A percentile compares a stretch with the other conserved stretches of the same genome.
Conservation (phyloP, 2,329 filamentous ascomycete genomes). For the Aphanocladium album region DNA sequence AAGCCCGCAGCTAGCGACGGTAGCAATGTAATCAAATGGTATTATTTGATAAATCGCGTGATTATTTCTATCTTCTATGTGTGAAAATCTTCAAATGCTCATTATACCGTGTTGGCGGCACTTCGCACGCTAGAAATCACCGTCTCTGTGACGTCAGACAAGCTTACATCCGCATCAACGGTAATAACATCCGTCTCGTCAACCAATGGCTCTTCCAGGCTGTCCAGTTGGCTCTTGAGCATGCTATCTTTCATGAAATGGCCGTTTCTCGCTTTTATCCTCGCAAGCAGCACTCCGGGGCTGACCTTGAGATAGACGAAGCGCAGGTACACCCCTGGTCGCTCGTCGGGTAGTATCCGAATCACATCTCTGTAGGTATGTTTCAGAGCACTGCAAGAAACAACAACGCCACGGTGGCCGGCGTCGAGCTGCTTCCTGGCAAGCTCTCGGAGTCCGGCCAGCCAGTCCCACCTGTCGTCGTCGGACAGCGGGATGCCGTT, state of each 20-base stretch:
- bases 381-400: conserved; percentile 65
- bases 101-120: neutral
- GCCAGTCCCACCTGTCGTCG: conserved; percentile 67
- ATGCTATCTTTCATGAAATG: conserved; percentile 69
- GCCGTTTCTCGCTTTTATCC: conserved; percentile 53
- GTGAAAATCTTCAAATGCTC: neutral
- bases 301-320: conserved; percentile 61
- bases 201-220: conserved; percentile 54
- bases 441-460: conserved; percentile 46
- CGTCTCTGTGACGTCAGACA: conserved; percentile 8
- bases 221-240: conserved; percentile 61
- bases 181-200: conserved; percentile 39
- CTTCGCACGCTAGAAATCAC: neutral
- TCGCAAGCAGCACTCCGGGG: conserved; percentile 51
- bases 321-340: conserved; percentile 49
- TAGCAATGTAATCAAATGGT: neutral
- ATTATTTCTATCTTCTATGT: neutral
- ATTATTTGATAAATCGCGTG: neutral
- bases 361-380: conserved; percentile 64
- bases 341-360: conserved; percentile 45
- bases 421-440: conserved; percentile 16
- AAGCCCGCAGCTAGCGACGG: neutral
- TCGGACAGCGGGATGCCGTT: conserved; percentile 59
- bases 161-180: conserved; percentile 27
- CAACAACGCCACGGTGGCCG: conserved; percentile 35